Evolutionary conservation across 2,329 filamentous ascomycete species (phyloP).

Genomic region (Elsinoe fawcettii): DNA sequence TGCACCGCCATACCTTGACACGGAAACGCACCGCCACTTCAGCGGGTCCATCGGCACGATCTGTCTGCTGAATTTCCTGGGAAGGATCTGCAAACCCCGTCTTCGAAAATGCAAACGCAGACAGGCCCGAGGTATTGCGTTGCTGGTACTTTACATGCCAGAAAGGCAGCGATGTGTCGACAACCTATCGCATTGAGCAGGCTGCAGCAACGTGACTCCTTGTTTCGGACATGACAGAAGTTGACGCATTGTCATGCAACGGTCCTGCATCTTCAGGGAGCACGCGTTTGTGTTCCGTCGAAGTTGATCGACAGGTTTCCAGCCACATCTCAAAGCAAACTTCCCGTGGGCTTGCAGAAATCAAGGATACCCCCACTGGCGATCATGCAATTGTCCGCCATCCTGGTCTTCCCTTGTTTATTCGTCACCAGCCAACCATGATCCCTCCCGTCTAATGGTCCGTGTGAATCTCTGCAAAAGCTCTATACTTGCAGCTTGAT

Average conservation of each 20-base stretch:
- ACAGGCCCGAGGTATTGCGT: neutral
- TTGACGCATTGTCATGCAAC: constrained; percentile 4
- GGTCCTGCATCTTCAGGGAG: neutral
- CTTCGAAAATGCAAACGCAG: constrained; percentile 4
- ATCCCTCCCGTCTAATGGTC: neutral
- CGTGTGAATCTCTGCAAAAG: neutral
- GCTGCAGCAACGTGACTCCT: neutral
- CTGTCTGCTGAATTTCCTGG: neutral
- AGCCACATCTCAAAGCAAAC: constrained; percentile 9
- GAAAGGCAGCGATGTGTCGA: neutral
- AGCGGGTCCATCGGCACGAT: constrained; percentile 4
- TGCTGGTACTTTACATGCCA: neutral
- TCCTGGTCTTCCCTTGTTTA: constrained; percentile 11
- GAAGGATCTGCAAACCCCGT: constrained; percentile 9
- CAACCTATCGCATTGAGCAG: constrained; percentile 1
- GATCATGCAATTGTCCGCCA: constrained; percentile 11
- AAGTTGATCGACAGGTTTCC: constrained; percentile 9
- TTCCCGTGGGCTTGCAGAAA: constrained; percentile 10
- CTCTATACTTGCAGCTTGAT: constrained; percentile 2
- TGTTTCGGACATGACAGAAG: neutral
- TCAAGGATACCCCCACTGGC: constrained; percentile 12
- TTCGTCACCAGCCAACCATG: constrained; percentile 12
- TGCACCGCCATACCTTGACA: neutral
- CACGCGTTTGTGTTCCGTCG: neutral
- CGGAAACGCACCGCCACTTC: constrained; percentile 8